Evolutionary conservation across 441 rosid species (phyloP).

Genomic region (Bocquillonia castaneifolia): DNA sequence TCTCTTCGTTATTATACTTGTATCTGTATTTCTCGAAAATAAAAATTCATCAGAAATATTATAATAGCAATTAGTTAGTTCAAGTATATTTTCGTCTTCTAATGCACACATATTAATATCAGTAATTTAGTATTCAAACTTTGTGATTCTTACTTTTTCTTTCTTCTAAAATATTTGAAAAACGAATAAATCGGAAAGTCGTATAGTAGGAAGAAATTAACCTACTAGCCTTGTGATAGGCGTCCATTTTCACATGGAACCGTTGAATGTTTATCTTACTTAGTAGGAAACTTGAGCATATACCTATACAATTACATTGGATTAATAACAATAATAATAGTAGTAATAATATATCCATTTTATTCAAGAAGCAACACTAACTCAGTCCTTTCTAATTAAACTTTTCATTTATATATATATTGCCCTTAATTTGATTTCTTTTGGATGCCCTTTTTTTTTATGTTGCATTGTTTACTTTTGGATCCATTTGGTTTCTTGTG

Average conservation of each 20-base stretch:
- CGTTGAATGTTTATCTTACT: not conserved
- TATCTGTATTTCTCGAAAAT: too few species aligned
- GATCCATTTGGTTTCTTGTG: too few species aligned
- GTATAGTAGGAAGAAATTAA: not conserved
- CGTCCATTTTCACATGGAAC: not conserved
- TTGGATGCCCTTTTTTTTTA: not conserved
- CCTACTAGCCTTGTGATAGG: not conserved
- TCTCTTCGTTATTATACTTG: not conserved
- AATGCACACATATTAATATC: not conserved
- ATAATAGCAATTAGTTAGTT: not conserved
- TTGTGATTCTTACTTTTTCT: not conserved
- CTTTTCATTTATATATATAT: too few species aligned
- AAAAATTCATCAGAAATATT: not conserved
- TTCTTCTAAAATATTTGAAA: not conserved
- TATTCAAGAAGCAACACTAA: not conserved
- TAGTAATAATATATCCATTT: too few species aligned
- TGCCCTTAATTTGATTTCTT: not conserved
- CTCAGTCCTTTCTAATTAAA: too few species aligned
- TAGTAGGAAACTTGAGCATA: too few species aligned
- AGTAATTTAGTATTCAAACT: not conserved
- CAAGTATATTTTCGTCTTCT: not conserved
- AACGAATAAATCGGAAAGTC: not conserved
- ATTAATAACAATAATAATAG: too few species aligned
- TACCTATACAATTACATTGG: too few species aligned
- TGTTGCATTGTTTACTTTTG: not conserved